Evolutionary conservation across 2,329 filamentous ascomycete genomes (phyloP).

Genomic region (Aspergillus jensenii): DNA sequence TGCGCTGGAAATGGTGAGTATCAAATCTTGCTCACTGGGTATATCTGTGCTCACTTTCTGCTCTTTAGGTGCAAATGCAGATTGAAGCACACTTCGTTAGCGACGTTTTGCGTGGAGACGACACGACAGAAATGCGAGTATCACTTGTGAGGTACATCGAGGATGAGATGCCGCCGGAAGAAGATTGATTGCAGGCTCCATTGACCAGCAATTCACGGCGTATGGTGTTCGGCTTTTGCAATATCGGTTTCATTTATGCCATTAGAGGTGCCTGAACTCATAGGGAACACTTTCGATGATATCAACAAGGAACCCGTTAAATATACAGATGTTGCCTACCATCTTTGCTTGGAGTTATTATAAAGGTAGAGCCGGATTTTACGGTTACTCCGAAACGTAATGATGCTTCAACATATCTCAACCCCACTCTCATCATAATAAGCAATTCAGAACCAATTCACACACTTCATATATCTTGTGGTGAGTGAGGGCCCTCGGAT

Average conservation of each 20-base stretch:
- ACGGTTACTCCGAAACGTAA: not conserved
- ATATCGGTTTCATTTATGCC: conserved; percentile 3
- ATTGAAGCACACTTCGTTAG: conserved; percentile 96
- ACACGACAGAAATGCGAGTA: conserved; percentile 96
- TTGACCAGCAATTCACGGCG: conserved; percentile 15
- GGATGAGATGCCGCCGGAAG: conserved; percentile 94
- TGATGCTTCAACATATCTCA: not conserved
- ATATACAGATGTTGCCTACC: not conserved
- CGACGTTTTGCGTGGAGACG: conserved; percentile 87
- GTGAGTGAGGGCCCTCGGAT: too few species aligned
- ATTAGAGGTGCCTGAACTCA: not conserved
- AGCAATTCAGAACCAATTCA: too few species aligned
- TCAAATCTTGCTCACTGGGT: not conserved
- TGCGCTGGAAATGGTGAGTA: conserved; percentile 84
- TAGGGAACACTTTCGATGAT: not conserved
- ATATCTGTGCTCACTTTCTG: conserved; percentile 4
- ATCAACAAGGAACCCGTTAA: not conserved
- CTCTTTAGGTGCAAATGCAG: conserved; percentile 79
- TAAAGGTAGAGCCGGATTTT: not conserved
- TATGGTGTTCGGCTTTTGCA: conserved; percentile 25
- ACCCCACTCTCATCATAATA: not conserved
- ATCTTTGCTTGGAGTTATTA: not conserved
- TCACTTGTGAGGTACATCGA: conserved; percentile 92
- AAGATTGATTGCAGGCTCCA: conserved; percentile 63
- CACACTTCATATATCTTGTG: too few species aligned